Evolutionary conservation across 352 stramenopile species (phyloP).

Genomic region (Thalassiosira gravida): DNA sequence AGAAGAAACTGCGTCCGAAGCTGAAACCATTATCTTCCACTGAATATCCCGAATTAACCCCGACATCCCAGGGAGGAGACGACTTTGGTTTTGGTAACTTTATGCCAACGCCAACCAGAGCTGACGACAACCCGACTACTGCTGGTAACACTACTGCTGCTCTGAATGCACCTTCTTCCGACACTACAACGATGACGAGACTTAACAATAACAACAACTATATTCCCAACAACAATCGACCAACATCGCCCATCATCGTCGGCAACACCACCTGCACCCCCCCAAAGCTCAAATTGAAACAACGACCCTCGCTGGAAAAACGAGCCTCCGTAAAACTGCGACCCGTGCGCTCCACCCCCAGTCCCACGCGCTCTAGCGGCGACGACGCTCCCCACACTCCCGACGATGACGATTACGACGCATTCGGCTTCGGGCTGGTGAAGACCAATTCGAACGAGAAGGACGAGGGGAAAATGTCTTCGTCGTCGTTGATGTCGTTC

Average conservation of each 20-base stretch:
- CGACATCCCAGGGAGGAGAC: conserved; percentile 1
- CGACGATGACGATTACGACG: conserved; percentile 34
- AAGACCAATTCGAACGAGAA: neutral
- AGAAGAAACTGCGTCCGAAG: conserved; percentile 22
- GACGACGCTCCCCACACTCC: conserved; percentile 19
- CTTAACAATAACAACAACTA: neutral
- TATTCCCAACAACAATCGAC: conserved; percentile 9
- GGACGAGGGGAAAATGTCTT: neutral
- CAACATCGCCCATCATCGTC: neutral
- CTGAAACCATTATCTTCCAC: conserved; percentile 8
- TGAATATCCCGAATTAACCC: neutral
- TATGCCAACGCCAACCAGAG: neutral
- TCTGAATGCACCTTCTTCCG: neutral
- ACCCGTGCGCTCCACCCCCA: too few relatives aligned
- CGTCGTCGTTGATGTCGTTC: too few relatives aligned
- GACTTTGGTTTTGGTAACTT: conserved; percentile 29
- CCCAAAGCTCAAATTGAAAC: neutral
- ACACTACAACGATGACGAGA: neutral
- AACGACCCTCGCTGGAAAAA: conserved; percentile 3
- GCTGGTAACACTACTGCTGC: neutral
- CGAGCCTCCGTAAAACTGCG: too few relatives aligned
- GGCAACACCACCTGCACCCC: neutral
- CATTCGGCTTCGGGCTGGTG: conserved; percentile 21
- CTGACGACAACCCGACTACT: neutral
- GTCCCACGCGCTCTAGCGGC: conserved; percentile 8